These are phyloP conservation scores for Leccinum aurantiacum DNA, from an alignment of 768 basidiomycete species.

Conservation along the genomic window DNA sequence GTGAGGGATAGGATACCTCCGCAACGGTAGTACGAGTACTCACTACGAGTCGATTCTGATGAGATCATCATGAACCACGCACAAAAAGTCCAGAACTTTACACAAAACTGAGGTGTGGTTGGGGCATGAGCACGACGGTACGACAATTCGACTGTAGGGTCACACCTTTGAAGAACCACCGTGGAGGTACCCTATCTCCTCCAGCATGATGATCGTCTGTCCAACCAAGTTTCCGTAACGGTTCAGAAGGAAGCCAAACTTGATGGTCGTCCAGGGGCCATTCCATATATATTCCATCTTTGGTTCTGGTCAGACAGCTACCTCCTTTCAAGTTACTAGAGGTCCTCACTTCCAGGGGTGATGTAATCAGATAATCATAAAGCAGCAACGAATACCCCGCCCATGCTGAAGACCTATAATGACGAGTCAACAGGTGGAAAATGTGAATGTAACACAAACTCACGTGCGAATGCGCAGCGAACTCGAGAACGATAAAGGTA, in stretches of 20 bases:
- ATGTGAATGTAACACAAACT: not conserved
- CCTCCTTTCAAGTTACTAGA: not conserved
- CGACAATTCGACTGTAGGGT: not conserved
- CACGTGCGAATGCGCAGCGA: not conserved
- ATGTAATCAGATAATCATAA: slow-evolving; percentile 16
- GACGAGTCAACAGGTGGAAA: too few relatives aligned
- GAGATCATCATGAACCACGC: slow-evolving; percentile 11
- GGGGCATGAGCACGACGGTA: not conserved
- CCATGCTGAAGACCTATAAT: not conserved
- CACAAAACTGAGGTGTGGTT: slow-evolving; percentile 5
- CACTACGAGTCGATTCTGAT: slow-evolving; percentile 13
- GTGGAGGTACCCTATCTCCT: slow-evolving; percentile 4
- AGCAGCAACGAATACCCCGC: slow-evolving; percentile 9
- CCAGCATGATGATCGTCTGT: slow-evolving; percentile 7
- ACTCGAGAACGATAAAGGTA: not conserved
- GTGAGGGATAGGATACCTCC: not conserved
- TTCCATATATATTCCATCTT: slow-evolving; percentile 21
- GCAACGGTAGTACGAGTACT: not conserved
- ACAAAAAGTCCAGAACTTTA: slow-evolving; percentile 6
- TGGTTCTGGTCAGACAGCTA: not conserved
- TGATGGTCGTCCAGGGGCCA: slow-evolving; percentile 15
- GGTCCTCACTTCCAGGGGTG: slow-evolving; percentile 11
- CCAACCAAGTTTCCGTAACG: slow-evolving; percentile 22
- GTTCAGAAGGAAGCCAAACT: slow-evolving; percentile 17
- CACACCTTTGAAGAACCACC: slow-evolving; percentile 5